These are phyloP conservation scores for Trichophyton simii DNA, from an alignment of 2,329 filamentous ascomycete species.

Conservation along the genomic window DNA sequence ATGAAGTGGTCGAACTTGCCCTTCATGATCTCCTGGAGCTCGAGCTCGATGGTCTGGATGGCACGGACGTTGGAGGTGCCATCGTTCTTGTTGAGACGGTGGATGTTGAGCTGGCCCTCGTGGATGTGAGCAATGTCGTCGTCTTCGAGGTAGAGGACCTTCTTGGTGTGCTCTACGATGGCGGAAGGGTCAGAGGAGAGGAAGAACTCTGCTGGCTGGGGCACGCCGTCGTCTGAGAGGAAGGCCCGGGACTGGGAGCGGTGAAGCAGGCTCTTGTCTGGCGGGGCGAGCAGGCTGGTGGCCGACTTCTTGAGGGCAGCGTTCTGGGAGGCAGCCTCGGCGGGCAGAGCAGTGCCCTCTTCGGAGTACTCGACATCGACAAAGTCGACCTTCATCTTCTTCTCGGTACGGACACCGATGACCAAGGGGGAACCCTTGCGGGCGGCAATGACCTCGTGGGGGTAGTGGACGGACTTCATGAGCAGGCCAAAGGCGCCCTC, in stretches of 20 bases:
- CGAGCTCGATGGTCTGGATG: slow-evolving; percentile 96
- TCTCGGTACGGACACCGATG: slow-evolving; percentile 89
- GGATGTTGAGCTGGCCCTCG: slow-evolving; percentile 97
- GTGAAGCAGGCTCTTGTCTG: slow-evolving; percentile 96
- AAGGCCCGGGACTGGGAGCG: slow-evolving; percentile 97
- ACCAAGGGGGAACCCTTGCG: slow-evolving; percentile 97
- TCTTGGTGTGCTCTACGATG: slow-evolving; percentile 99
- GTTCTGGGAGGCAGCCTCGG: slow-evolving; percentile 91
- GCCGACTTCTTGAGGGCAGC: slow-evolving; percentile 87
- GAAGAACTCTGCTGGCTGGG: slow-evolving; percentile 98
- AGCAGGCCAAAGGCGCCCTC: slow-evolving; percentile 95
- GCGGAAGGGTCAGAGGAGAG: slow-evolving; percentile 95
- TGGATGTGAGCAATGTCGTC: slow-evolving; percentile 99
- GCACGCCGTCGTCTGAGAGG: slow-evolving; percentile 95
- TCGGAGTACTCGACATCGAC: slow-evolving; percentile 97
- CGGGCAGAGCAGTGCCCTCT: slow-evolving; percentile 71
- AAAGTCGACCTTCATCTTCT: slow-evolving; percentile 99
- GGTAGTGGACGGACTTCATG: slow-evolving; percentile 97
- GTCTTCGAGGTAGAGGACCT: slow-evolving; percentile 98
- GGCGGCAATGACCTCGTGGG: slow-evolving; percentile 92
- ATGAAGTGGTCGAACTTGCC: slow-evolving; percentile 99
- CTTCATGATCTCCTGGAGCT: slow-evolving; percentile 99
- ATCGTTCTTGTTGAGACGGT: slow-evolving; percentile 93
- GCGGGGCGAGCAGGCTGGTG: slow-evolving; percentile 62
- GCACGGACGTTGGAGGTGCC: slow-evolving; percentile 92